These are phyloP conservation scores for Dillenia suffruticosa DNA, from an alignment of 164 flowering plant species.

Conservation along the genomic window DNA sequence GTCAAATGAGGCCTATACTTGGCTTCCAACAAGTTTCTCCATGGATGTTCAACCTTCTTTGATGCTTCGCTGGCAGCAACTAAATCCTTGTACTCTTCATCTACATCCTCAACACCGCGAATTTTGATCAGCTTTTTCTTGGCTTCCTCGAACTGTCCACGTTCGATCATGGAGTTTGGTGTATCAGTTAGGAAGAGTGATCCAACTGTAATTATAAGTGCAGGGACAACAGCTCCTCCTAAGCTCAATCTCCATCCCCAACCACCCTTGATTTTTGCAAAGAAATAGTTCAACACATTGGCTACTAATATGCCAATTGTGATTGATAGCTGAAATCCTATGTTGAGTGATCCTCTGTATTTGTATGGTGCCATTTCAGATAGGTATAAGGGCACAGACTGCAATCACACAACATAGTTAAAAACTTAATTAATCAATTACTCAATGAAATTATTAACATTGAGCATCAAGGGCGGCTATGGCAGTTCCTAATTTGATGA, in stretches of 20 bases:
- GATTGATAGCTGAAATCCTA: conserved; percentile 26
- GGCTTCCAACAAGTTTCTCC: conserved; percentile 13
- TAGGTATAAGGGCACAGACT: conserved; percentile 34
- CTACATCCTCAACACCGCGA: conserved; percentile 19
- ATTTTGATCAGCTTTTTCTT: conserved; percentile 16
- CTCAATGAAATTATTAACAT: too few relatives aligned
- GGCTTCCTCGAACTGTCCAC: conserved; percentile 12
- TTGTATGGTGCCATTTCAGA: conserved; percentile 39
- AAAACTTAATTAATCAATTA: too few relatives aligned
- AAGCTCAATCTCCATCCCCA: conserved; percentile 39
- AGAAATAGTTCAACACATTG: conserved; percentile 21
- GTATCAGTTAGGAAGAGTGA: conserved; percentile 31
- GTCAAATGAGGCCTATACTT: conserved; percentile 28
- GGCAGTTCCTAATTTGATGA: too few relatives aligned
- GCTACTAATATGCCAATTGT: conserved; percentile 28
- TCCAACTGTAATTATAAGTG: conserved; percentile 23
- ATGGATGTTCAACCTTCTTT: conserved; percentile 17
- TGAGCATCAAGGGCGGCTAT: too few relatives aligned
- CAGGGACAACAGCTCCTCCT: conserved; percentile 28
- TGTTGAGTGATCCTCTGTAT: conserved; percentile 28
- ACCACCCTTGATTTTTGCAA: conserved; percentile 27
- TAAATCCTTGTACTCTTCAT: conserved; percentile 11
- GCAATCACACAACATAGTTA: neutral
- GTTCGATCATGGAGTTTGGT: conserved; percentile 31
- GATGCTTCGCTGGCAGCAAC: conserved; percentile 21